These are phyloP conservation scores for Macrotyloma uniflorum DNA, from an alignment of 306 rosid genomes.

Conservation along the genomic window DNA sequence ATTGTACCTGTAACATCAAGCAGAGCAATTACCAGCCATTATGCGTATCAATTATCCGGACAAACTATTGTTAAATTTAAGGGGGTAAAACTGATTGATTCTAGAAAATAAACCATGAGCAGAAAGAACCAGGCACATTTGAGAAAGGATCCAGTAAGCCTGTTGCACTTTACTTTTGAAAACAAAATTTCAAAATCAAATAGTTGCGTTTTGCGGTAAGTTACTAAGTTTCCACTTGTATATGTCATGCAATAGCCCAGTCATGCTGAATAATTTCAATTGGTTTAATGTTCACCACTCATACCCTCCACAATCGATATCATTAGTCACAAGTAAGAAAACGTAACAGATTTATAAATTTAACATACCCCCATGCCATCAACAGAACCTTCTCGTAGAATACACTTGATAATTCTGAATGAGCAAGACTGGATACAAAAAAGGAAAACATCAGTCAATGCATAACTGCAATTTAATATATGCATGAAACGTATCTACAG, in stretches of 20 bases:
- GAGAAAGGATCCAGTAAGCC: background rate
- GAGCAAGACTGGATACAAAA: slow-evolving; percentile 77
- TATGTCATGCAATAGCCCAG: background rate
- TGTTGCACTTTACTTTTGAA: background rate
- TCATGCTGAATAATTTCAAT: background rate
- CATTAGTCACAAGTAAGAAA: slow-evolving; percentile 15
- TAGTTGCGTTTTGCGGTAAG: background rate
- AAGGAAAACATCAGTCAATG: slow-evolving; percentile 29
- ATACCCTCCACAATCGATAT: slow-evolving; percentile 30
- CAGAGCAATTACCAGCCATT: slow-evolving; percentile 9
- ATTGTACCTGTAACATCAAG: slow-evolving; percentile 71
- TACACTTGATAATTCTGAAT: slow-evolving; percentile 90
- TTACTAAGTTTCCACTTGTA: background rate
- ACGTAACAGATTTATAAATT: slow-evolving; percentile 30
- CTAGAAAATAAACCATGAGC: background rate
- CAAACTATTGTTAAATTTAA: background rate
- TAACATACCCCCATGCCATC: slow-evolving; percentile 62
- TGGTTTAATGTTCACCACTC: background rate
- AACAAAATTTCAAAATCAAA: background rate
- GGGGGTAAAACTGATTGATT: background rate
- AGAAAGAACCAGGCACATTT: slow-evolving; percentile 1
- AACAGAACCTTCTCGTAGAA: slow-evolving; percentile 92
- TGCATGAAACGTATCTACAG: background rate
- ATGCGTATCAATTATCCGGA: background rate
- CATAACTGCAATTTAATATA: background rate